Base-by-base conservation (phyloP, 352 stramenopile species). In the Hyaloperonospora brassicae region DNA sequence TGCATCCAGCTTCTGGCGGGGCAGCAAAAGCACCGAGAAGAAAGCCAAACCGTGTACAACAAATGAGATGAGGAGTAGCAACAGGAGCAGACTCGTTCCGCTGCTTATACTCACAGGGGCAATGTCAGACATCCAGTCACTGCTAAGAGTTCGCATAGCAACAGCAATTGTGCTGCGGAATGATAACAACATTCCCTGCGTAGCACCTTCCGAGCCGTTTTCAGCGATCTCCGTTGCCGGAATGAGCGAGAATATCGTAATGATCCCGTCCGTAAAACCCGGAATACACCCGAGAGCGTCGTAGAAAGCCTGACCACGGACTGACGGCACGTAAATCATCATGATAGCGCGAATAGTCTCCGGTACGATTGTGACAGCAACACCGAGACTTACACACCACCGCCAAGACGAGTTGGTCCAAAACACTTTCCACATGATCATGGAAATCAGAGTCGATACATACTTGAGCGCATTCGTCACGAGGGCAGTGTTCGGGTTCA, bases 211-310 rank as follows among this genome's bases (percentile, higher is more conserved):
- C 8, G 73, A 80, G 35, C 79, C 79, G 41, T 77, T 83, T 55
- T 89, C 76, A 24, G 74, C 79, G 50, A 89, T 86, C 48, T 89
- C 79, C 0, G 72, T 87, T 6, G 68, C 68, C 22, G 76, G 70
- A 10, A 86, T 79, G 53, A 84, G 65, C 47, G 74, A 80, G 59
- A 85, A 87, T 60, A 89, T 87, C 25, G 69, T 76, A 53, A 84
- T 76, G 39, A 89, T 71, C 7, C 68, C 79, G 44, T 87, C 72
- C 14, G 74, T 73, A 53, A 87, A 68, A 34, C 70, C 68, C 43
- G 71, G 68, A 40, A 87, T 61, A 50, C 68, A 81, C 34, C 59
- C 51, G 42, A 89, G 57, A 0, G 60, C 52, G 62, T 85, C 70
- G 55, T 74, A 86, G 24, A 89, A 73, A n/a, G 59, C 44, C 55